Evolutionary conservation across 257 asterid species (phyloP).

Genomic region (Solanum chmielewskii): DNA sequence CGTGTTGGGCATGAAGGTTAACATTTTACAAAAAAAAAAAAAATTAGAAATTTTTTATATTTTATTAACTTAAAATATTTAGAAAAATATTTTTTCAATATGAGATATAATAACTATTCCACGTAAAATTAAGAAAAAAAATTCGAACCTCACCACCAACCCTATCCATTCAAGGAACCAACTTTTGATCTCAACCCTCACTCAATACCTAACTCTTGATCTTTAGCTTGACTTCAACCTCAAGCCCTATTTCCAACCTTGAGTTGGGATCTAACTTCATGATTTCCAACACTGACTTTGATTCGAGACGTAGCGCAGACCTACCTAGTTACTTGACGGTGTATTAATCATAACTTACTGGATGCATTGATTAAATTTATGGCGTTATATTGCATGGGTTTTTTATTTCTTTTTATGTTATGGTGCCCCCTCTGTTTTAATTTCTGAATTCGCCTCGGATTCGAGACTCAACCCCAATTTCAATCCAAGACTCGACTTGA

Average conservation of each 20-base stretch:
- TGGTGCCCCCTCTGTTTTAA: too few relatives aligned
- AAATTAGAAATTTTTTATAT: neutral
- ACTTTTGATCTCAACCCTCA: neutral
- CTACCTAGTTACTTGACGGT: too few relatives aligned
- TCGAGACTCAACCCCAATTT: too few relatives aligned
- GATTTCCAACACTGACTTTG: too few relatives aligned
- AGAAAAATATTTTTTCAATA: accelerated
- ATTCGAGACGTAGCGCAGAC: too few relatives aligned
- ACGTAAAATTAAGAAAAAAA: neutral
- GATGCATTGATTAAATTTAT: too few relatives aligned
- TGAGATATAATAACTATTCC: too few relatives aligned
- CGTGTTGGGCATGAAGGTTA: neutral
- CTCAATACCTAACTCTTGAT: neutral
- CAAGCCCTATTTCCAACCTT: neutral
- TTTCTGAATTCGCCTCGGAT: accelerated
- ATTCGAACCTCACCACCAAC: neutral
- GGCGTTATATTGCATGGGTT: too few relatives aligned
- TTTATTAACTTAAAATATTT: neutral
- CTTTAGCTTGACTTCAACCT: neutral
- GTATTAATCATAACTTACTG: too few relatives aligned
- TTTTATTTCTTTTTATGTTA: too few relatives aligned
- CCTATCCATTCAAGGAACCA: neutral
- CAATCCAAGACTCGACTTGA: neutral
- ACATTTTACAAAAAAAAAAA: neutral
- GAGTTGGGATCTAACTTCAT: neutral